Percentiles rank a stretch among this genome's conserved stretches.
Conservation (phyloP, 805 yeast species). For the Millerago galiae region DNA sequence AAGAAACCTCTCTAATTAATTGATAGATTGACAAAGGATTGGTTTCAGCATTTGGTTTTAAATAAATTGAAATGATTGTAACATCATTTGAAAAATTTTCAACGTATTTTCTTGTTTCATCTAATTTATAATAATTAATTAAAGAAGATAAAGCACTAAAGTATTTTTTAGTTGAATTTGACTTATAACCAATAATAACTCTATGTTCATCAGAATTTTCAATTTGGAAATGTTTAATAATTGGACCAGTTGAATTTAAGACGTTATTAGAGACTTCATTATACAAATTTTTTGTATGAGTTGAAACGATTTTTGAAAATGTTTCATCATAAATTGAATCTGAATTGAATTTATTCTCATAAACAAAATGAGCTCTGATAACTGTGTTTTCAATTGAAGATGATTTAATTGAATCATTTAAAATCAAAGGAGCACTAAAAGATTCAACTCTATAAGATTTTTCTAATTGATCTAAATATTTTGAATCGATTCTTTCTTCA, state of each 20-base stretch:
- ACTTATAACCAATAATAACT: constrained; percentile 82
- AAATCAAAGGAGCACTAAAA: constrained; percentile 56
- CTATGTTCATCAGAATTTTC: constrained; percentile 80
- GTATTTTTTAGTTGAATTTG: constrained; percentile 78
- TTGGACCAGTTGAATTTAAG: constrained; percentile 81
- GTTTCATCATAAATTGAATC: constrained; percentile 68
- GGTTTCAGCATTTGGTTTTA: constrained; percentile 52
- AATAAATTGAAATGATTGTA: constrained; percentile 80
- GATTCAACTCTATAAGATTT: constrained; percentile 67
- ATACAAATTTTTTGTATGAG: constrained; percentile 73
- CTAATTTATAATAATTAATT: constrained; percentile 82
- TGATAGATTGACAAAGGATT: constrained; percentile 72
- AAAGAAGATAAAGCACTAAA: constrained; percentile 81
- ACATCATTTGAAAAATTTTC: constrained; percentile 90
- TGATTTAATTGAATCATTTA: constrained; percentile 27
- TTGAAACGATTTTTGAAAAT: constrained; percentile 70
- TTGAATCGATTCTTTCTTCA: constrained; percentile 75
- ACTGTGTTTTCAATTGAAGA: constrained; percentile 37
- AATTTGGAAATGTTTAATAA: constrained; percentile 77
- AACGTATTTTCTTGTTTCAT: constrained; percentile 82
- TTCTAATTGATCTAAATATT: constrained; percentile 56
- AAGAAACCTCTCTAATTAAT: constrained; percentile 88
- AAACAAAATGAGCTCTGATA: constrained; percentile 69
- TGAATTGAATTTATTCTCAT: constrained; percentile 53
- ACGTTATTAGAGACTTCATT: constrained; percentile 64